phyloP scores from a whole-genome alignment of 352 stramenopile genomes.

The Stramenopiles sp. region DNA sequence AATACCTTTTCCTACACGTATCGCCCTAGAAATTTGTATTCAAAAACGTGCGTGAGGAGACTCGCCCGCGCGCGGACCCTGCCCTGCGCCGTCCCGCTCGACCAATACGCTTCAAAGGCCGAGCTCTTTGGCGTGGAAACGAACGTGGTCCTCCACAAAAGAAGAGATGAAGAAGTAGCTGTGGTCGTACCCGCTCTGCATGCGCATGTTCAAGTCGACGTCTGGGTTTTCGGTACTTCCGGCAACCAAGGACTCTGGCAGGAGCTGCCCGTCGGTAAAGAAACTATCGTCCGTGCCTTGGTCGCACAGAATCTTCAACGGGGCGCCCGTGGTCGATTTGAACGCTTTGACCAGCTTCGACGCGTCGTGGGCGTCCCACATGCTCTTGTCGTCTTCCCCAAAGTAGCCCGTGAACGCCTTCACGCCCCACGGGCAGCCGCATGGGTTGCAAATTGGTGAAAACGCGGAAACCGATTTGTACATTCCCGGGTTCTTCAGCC shows the following conservation, averaged over 20 bases:
- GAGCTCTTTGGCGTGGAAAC: conserved; percentile 78
- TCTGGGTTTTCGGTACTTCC: conserved; percentile 26
- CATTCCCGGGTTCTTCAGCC: conserved; percentile 56
- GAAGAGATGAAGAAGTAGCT: conserved; percentile 91
- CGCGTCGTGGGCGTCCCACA: conserved; percentile 56
- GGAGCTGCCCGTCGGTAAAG: conserved; percentile 59
- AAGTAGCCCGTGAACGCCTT: conserved; percentile 94
- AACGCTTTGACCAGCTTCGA: conserved; percentile 37
- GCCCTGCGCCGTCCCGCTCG: too few species aligned
- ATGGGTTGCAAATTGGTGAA: conserved; percentile 83
- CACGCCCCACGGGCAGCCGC: conserved; percentile 84
- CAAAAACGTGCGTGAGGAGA: too few species aligned
- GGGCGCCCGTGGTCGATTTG: conserved; percentile 38
- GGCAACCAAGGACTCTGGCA: conserved; percentile 58
- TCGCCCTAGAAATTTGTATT: too few species aligned
- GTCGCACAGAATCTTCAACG: conserved; percentile 50
- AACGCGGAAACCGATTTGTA: conserved; percentile 86
- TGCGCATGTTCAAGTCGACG: conserved; percentile 24
- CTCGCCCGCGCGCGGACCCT: too few species aligned
- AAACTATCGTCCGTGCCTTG: conserved; percentile 68
- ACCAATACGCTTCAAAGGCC: too few species aligned
- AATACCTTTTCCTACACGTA: too few species aligned
- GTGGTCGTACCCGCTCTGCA: conserved; percentile 80
- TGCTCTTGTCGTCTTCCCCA: conserved; percentile 50
- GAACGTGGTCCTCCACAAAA: conserved; percentile 83